Evolutionary conservation across 192 early-diverging fungal genomes (phyloP).

Genomic region (Coemansia sp.): DNA sequence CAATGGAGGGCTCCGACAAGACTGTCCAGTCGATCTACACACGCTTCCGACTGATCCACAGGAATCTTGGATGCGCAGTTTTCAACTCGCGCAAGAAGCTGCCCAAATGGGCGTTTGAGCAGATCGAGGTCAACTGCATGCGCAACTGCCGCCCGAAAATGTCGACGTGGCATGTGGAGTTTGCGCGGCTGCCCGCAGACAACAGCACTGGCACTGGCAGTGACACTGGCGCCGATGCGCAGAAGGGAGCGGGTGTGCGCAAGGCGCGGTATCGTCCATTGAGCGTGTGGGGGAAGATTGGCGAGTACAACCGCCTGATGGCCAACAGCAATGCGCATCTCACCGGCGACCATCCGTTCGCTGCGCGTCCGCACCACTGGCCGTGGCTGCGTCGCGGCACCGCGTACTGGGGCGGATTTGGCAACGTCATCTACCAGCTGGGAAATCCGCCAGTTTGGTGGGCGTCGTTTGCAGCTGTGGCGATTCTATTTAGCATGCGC

Average conservation of each 20-base stretch:
- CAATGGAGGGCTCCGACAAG: slow-evolving; percentile 47
- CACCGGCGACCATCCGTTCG: slow-evolving; percentile 90
- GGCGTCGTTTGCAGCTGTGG: slow-evolving; percentile 63
- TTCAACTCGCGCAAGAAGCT: slow-evolving; percentile 78
- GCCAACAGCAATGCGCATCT: slow-evolving; percentile 80
- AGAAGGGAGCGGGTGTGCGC: slow-evolving; percentile 22
- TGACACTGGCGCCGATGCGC: slow-evolving; percentile 4
- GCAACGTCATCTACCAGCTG: slow-evolving; percentile 82
- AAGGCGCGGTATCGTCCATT: slow-evolving; percentile 60
- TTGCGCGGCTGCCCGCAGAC: slow-evolving; percentile 56
- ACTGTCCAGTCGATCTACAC: slow-evolving; percentile 63
- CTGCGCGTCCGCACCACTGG: slow-evolving; percentile 89
- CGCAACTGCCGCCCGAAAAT: slow-evolving; percentile 68
- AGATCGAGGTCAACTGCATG: slow-evolving; percentile 94
- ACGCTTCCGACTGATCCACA: slow-evolving; percentile 76
- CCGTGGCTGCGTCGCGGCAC: slow-evolving; percentile 84
- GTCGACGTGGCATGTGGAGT: slow-evolving; percentile 82
- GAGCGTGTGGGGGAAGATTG: slow-evolving; percentile 77
- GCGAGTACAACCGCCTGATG: slow-evolving; percentile 88
- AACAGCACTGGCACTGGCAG: slow-evolving; percentile 25
- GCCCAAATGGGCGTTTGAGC: slow-evolving; percentile 94
- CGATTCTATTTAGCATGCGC: slow-evolving; percentile 57
- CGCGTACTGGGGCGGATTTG: slow-evolving; percentile 78
- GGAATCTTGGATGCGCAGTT: slow-evolving; percentile 71
- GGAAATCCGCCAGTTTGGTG: slow-evolving; percentile 92